Evolutionary conservation across 2,329 filamentous ascomycete species (phyloP).

Genomic region (Hortaea sp.): DNA sequence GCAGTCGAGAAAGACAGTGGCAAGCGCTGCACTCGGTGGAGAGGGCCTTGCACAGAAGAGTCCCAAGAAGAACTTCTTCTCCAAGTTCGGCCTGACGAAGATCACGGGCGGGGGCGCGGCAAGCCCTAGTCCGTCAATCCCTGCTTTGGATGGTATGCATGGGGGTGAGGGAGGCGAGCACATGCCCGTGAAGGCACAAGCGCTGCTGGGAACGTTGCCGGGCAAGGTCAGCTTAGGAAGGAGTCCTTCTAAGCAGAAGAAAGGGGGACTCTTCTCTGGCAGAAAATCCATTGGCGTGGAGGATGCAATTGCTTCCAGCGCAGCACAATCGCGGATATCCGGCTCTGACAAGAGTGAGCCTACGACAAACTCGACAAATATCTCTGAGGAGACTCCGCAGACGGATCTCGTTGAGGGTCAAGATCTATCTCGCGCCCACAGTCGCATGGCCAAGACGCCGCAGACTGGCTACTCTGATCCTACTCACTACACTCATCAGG

Average conservation of each 20-base stretch:
- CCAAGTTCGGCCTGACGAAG: slow-evolving; percentile 14
- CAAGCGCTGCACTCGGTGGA: slow-evolving; percentile 1
- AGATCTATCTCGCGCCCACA: neutral
- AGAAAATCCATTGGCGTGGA: slow-evolving; percentile 2
- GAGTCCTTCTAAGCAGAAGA: slow-evolving; percentile 21
- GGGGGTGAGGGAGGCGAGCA: neutral
- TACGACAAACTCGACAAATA: neutral
- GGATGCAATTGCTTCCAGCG: neutral
- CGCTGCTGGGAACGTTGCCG: slow-evolving; percentile 26
- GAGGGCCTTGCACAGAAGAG: slow-evolving; percentile 20
- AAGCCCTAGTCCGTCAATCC: slow-evolving; percentile 1
- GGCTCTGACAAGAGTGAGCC: neutral
- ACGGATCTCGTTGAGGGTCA: neutral
- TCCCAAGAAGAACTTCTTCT: slow-evolving; percentile 32
- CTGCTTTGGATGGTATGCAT: slow-evolving; percentile 5
- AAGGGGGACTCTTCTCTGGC: slow-evolving; percentile 2
- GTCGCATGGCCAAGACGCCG: slow-evolving; percentile 5
- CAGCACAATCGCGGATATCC: neutral
- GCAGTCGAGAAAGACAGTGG: slow-evolving; percentile 6
- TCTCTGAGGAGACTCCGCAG: neutral
- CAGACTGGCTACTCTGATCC: slow-evolving; percentile 9
- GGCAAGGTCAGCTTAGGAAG: slow-evolving; percentile 9
- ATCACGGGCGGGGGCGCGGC: neutral
- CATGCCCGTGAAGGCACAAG: slow-evolving; percentile 25
- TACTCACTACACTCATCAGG: slow-evolving; percentile 5